A percentile compares a stretch with the other conserved stretches of the same genome.
These are phyloP conservation scores for Acacia crassicarpa DNA, from an alignment of 306 rosid species.

Conservation along the genomic window DNA sequence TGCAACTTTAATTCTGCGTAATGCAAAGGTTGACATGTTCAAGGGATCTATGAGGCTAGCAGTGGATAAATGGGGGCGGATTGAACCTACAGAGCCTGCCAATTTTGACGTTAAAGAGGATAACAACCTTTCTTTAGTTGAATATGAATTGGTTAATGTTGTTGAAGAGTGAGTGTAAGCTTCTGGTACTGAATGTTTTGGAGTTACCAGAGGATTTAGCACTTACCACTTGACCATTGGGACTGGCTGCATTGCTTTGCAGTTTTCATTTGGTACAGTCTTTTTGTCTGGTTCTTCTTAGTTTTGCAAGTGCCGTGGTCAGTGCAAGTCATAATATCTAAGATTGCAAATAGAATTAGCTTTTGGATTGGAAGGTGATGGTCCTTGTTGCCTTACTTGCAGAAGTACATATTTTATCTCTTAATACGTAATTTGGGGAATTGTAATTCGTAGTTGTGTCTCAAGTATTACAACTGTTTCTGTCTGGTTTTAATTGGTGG, in stretches of 20 bases:
- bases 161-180: slow-evolving; percentile 52
- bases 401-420: slow-evolving; percentile 26
- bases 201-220: slow-evolving; percentile 32
- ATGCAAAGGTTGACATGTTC: slow-evolving; percentile 94
- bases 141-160: slow-evolving; percentile 83
- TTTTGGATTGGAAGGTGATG: not conserved
- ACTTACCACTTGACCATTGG: slow-evolving; percentile 38
- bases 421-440: not conserved
- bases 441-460: not conserved
- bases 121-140: slow-evolving; percentile 84
- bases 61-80: slow-evolving; percentile 88
- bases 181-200: slow-evolving; percentile 40
- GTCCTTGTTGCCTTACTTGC: slow-evolving; percentile 23
- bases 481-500: not conserved
- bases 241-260: slow-evolving; percentile 42
- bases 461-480: not conserved
- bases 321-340: slow-evolving; percentile 28
- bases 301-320: slow-evolving; percentile 31
- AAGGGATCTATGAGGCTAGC: slow-evolving; percentile 95
- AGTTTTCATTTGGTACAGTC: slow-evolving; percentile 43
- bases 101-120: slow-evolving; percentile 72
- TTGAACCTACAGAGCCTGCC: slow-evolving; percentile 68
- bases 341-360: slow-evolving; percentile 22
- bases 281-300: slow-evolving; percentile 38
- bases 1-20: slow-evolving; percentile 64